Conservation (phyloP, 1,284 basidiomycete species). For the Tetrapyrgos nigripes region DNA sequence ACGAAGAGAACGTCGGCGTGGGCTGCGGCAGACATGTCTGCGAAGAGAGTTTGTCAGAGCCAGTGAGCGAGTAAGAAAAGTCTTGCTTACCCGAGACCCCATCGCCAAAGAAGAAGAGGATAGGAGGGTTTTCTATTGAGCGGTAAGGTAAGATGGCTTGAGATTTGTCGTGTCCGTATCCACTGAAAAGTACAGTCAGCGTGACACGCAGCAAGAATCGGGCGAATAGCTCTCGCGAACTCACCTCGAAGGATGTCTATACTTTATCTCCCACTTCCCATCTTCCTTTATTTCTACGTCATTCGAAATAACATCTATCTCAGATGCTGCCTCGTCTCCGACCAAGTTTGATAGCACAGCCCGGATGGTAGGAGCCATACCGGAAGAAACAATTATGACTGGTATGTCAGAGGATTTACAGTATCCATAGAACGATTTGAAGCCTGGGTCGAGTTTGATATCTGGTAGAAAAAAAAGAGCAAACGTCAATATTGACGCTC, state of each 20-base stretch:
- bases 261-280: constrained; percentile 87
- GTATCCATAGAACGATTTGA: constrained; percentile 86
- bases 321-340: constrained; percentile 72
- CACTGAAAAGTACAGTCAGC: constrained; percentile 45
- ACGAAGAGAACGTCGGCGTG: constrained; percentile 93
- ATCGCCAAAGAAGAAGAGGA: constrained; percentile 94
- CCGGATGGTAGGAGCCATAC: constrained; percentile 92
- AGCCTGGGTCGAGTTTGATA: constrained; percentile 87
- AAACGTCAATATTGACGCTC: not conserved
- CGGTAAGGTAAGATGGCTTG: constrained; percentile 90
- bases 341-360: constrained; percentile 84
- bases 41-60: constrained; percentile 8
- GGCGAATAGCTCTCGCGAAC: constrained; percentile 19
- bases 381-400: constrained; percentile 92
- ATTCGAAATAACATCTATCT: constrained; percentile 92
- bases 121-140: constrained; percentile 71
- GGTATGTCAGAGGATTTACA: constrained; percentile 82
- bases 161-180: constrained; percentile 93
- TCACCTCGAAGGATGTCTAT: constrained; percentile 86
- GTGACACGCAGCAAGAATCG: not conserved
- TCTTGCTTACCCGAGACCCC: constrained; percentile 80
- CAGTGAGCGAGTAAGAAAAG: constrained; percentile 7
- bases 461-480: constrained; percentile 48
- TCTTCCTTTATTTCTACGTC: constrained; percentile 72
- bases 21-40: constrained; percentile 88